Evolutionary conservation across 257 asterid species (phyloP), one percentile per base, ranked within the genome.

Genomic region (Thymus quinquecostatus): DNA sequence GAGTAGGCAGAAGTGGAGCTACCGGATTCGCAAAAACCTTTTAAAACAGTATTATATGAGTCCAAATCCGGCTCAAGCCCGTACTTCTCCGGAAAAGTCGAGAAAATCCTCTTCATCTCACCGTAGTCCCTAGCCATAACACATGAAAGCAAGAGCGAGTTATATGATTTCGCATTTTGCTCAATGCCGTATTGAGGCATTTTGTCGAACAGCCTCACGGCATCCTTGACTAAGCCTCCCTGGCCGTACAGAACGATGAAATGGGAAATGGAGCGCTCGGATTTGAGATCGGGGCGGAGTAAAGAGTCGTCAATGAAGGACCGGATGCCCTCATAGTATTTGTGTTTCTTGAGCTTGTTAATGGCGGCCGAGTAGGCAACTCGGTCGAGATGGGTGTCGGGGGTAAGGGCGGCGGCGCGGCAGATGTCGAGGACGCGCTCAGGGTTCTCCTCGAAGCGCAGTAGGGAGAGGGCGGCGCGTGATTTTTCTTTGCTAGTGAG

Each of bases 391-490:
- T 86, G 94, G 1, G 85, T 71, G 9, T 79, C 89, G 9, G 98
- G 96, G 2, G 86, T 87, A 6, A 91, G 84, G 33, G 91, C 75
- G 53, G 99, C 96, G 59, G 97, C 91, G 27, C 95, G 85, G 87
- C 97, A 94, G 76, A 94, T 89, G 0, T 86, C 89, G 76, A 94
- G 82, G 69, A 94, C 84, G 32, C 89, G 91, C 68, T 91, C 92
- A 1, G 98, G 98, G 80, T 94, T 83, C 8, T 81, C 78, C 79
- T 94, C 98, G 66, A 82, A 71, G n/a, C 80, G 87, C 74, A 94
- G 91, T 70, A 91, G 96, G 41, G 85, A 75, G 66, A 94, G 83
- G 7, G 97, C 96, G 71, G 96, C 89, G 32, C 96, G 88, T 10
- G 97, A 86, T 64, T 89, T 93, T 66, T 86, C 91, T 57, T 80